A percentile compares a stretch with the other conserved stretches of the same genome.
Evolutionary conservation across 2,329 filamentous ascomycete genomes (phyloP).

Genomic region (Epichloe uncinata): DNA sequence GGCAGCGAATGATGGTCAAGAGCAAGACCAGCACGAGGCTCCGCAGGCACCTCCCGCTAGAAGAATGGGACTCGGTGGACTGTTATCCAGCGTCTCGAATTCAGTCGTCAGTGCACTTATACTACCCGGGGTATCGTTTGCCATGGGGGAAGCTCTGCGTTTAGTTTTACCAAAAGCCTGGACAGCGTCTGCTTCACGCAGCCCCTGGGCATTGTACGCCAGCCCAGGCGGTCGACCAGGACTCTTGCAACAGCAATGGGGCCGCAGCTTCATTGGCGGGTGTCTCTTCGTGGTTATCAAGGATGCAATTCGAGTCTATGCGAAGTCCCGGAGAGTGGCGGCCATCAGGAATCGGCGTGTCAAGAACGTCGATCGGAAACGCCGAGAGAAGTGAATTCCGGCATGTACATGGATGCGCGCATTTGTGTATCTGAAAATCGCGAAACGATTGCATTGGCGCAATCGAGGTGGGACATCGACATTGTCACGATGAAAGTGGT

Average conservation of each 20-base stretch:
- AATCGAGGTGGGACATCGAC: not conserved
- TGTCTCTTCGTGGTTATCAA: conserved; percentile 80
- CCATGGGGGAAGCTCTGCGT: conserved; percentile 59
- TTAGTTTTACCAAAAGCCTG: conserved; percentile 53
- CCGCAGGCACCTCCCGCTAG: conserved; percentile 22
- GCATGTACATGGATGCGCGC: not conserved
- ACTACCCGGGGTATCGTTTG: conserved; percentile 69
- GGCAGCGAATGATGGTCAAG: conserved; percentile 7
- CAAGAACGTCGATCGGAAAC: conserved; percentile 32
- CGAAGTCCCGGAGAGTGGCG: conserved; percentile 48
- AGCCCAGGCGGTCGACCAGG: conserved; percentile 34
- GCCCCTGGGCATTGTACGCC: conserved; percentile 10
- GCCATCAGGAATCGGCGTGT: conserved; percentile 41
- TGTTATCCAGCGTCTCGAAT: conserved; percentile 32
- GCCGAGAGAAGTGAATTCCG: conserved; percentile 7
- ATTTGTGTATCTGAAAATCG: no score
- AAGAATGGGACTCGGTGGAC: conserved; percentile 20
- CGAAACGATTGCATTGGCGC: no score
- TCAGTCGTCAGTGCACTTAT: conserved; percentile 46
- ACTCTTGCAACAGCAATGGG: conserved; percentile 75
- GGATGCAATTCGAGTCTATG: conserved; percentile 47
- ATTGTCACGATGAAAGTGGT: not conserved
- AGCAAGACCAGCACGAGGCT: conserved; percentile 17
- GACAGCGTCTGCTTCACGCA: conserved; percentile 32
- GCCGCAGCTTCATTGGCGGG: conserved; percentile 75